Evolutionary conservation across 306 rosid species (phyloP), one percentile per base, ranked within the genome.

Genomic region (Quercus agrifolia): DNA sequence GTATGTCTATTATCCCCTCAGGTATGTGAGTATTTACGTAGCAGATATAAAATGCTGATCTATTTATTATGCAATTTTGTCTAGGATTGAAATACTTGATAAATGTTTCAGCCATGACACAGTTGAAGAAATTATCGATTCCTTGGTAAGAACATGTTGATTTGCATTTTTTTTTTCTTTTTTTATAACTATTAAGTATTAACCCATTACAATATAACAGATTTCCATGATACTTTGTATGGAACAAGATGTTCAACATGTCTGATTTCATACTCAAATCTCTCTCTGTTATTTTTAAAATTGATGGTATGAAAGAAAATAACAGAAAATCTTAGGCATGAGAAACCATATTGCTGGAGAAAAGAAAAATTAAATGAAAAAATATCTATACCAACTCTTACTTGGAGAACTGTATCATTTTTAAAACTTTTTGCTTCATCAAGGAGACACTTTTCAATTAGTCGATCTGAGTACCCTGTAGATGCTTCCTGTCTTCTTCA

Each of bases 41-140:
- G 33, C 33, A 30, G 33, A 4, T 30, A 30, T 30, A 30, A 30
- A 30, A 30, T 30, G 33, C 33, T 30, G 33, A 30, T 30, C 33
- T 30, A 30, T 30, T 30, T 30, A 30, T 30, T 0, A 0, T 30
- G 33, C 33, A 30, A 30, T 30, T 30, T 30, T 30, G 5, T 30
- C 56, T 82, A 94, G 99, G 91, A 83, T 88, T 68, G 97, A 94
- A 87, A 72, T 54, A 73, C 49, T 94, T 33, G 93, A 92, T 78
- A 91, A 87, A 85, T 92, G 95, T 89, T 94, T 94, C 85, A 4
- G 89, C 80, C 92, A 76, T 79, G 95, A 90, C 68, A 86, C 95
- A 15, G 95, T 94, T 59, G 99, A 94, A 83, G 99, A 94, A 86
- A 94, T 92, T 74, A 89, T 92, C 57, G 88, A 90, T 76, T 84